These are phyloP conservation scores for Aspergillus nanangensis DNA, from an alignment of 495 filamentous ascomycete species.

Conservation along the genomic window DNA sequence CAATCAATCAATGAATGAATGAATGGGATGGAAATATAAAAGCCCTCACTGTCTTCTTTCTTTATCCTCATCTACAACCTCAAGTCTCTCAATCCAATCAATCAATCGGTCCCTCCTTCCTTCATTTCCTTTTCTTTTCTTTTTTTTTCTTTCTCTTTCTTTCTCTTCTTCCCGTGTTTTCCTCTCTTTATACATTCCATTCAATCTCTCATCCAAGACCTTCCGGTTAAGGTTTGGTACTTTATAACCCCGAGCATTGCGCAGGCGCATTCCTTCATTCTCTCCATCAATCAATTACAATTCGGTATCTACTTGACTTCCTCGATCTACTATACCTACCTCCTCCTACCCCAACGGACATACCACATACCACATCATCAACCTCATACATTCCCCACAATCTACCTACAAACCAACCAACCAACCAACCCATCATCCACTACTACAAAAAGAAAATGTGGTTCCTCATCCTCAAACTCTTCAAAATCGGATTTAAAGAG, in stretches of 20 bases:
- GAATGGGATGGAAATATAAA: too few species aligned
- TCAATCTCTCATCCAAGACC: slow-evolving; percentile 1
- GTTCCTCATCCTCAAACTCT: slow-evolving; percentile 21
- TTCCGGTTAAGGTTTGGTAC: slow-evolving; percentile 7
- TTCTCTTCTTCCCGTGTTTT: not conserved
- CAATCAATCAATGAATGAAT: too few species aligned
- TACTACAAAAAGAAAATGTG: slow-evolving; percentile 13
- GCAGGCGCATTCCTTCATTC: slow-evolving; percentile 5
- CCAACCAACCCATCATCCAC: not conserved
- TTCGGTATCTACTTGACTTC: slow-evolving; percentile 14
- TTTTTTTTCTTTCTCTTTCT: slow-evolving; percentile 10
- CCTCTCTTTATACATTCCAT: slow-evolving; percentile 1
- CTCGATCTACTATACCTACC: not conserved
- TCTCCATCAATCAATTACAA: slow-evolving; percentile 17
- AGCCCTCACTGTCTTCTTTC: too few species aligned
- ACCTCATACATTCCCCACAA: too few species aligned
- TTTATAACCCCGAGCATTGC: not conserved
- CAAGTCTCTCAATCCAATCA: too few species aligned
- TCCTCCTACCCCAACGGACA: not conserved
- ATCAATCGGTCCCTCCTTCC: not conserved
- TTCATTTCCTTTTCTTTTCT: too few species aligned
- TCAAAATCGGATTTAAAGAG: slow-evolving; percentile 16
- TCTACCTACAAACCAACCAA: not conserved
- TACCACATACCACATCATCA: not conserved
- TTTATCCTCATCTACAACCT: too few species aligned